Evolutionary conservation across 345 rosid species (phyloP), one percentile per base, ranked within the genome.

Genomic region (Citrus mangshanensis): DNA sequence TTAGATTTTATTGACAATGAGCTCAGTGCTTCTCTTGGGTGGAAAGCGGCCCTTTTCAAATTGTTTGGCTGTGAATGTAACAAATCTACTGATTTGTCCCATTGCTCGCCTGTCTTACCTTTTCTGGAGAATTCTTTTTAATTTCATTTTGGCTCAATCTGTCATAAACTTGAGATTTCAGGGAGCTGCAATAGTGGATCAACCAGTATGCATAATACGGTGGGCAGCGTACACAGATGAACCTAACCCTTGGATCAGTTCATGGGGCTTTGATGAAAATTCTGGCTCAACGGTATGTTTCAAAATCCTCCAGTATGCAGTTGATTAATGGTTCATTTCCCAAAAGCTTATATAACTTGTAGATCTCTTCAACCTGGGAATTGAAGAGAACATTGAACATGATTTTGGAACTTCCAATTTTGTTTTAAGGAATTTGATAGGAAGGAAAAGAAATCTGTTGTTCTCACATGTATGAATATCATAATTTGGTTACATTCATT

Each of bases 161-260:
- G 22, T 65, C 51, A 40, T 73, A 67, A 69, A 38, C 49, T 79
- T 83, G 74, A 67, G 74, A 30, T 82, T 84, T 82, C 86, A 95
- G 98, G 98, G 95, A 83, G 95, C 98, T 83, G 88, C 74, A 22
- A 95, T 93, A 84, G 88, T 81, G 49, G 97, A 93, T 83, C 96
- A 88, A 79, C 85, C 86, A 9, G 92, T 95, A 54, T 87, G 89
- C 80, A 86, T 95, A 74, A 80, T 91, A 16, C 86, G 65, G 37
- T 92, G 91, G 86, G 97, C 94, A 16, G 77, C 89, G 51, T 83
- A 84, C 70, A 69, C 79, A 63, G 91, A 85, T 69, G 95, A 92
- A 78, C 82, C 91, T 42, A 80, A 87, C 84, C 80, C 84, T 78
- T 90, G 91, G 90, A 79, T 64, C 70, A 77, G 67, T 82, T 76